Evolutionary conservation across 2,329 filamentous ascomycete species (phyloP).

Genomic region (Phialophora chinensis): DNA sequence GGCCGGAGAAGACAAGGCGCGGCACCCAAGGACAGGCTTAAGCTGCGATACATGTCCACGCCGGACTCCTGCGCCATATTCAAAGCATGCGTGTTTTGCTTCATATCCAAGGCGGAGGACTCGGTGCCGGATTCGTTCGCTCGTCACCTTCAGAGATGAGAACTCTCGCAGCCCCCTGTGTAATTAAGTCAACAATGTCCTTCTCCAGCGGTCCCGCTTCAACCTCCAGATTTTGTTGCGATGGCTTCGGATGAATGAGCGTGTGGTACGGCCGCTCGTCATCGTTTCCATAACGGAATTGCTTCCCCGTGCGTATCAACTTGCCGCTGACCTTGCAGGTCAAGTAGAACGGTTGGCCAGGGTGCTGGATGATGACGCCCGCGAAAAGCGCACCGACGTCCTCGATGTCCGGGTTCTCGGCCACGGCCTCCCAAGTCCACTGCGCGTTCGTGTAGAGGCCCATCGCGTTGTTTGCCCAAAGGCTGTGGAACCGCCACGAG

Average conservation of each 20-base stretch:
- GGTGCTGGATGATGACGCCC: conserved; percentile 12
- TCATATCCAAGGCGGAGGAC: not conserved
- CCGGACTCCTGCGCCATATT: not conserved
- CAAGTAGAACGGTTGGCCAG: conserved; percentile 14
- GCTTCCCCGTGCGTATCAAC: conserved; percentile 1
- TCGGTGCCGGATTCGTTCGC: not conserved
- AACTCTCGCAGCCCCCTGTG: not conserved
- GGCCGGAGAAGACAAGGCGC: not conserved
- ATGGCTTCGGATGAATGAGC: conserved; percentile 7
- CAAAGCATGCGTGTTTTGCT: not conserved
- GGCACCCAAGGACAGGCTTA: not conserved
- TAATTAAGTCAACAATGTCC: not conserved
- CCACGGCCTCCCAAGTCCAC: conserved; percentile 13
- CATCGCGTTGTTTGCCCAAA: conserved; percentile 13
- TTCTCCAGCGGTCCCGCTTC: conserved; percentile 2
- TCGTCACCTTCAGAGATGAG: not conserved
- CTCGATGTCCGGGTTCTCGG: conserved; percentile 19
- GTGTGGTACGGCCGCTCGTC: conserved; percentile 9
- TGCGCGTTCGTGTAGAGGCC: conserved; percentile 12
- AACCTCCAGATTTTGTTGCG: conserved; percentile 2
- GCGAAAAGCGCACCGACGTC: conserved; percentile 14
- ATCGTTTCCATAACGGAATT: conserved; percentile 13
- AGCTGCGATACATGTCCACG: not conserved
- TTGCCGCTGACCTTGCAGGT: conserved; percentile 14
- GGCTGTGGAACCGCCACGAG: conserved; percentile 8